These are phyloP conservation scores for Thuja plicata DNA, from an alignment of 83 land plant species.

Conservation along the genomic window DNA sequence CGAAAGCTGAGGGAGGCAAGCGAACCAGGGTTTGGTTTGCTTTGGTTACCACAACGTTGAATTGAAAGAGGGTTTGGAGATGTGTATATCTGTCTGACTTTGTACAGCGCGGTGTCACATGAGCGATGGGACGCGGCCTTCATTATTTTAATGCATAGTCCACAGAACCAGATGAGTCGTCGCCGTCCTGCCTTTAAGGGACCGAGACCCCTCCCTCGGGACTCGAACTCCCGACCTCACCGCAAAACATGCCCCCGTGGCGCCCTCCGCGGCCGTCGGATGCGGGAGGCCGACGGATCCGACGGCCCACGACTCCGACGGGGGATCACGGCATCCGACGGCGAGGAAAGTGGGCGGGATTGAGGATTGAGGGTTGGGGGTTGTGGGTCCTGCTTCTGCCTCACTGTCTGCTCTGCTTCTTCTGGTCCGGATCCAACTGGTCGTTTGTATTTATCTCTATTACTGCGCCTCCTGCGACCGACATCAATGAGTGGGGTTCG, in stretches of 20 bases:
- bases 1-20: not conserved
- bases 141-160: not conserved
- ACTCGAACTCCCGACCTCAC: not conserved
- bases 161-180: constrained; percentile 8
- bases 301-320: not conserved
- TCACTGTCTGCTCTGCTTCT: constrained; percentile 2
- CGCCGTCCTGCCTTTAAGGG: constrained; percentile 18
- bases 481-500: constrained; percentile 8
- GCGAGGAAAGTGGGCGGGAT: constrained; percentile 11
- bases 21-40: not conserved
- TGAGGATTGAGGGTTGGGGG: not conserved
- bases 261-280: constrained; percentile 7
- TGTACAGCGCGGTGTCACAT: constrained; percentile 2
- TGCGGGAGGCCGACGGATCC: not conserved
- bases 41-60: not conserved
- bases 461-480: constrained; percentile 13
- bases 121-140: constrained; percentile 14
- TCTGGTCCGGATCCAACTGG: constrained; percentile 20
- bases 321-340: not conserved
- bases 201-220: constrained; percentile 6
- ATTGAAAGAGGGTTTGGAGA: not conserved
- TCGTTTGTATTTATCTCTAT: constrained; percentile 18
- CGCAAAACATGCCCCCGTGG: not conserved
- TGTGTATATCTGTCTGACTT: not conserved
- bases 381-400: constrained; percentile 3